Conservation (phyloP, 2,329 filamentous ascomycete genomes). For the Cladophialophora psammophila region DNA sequence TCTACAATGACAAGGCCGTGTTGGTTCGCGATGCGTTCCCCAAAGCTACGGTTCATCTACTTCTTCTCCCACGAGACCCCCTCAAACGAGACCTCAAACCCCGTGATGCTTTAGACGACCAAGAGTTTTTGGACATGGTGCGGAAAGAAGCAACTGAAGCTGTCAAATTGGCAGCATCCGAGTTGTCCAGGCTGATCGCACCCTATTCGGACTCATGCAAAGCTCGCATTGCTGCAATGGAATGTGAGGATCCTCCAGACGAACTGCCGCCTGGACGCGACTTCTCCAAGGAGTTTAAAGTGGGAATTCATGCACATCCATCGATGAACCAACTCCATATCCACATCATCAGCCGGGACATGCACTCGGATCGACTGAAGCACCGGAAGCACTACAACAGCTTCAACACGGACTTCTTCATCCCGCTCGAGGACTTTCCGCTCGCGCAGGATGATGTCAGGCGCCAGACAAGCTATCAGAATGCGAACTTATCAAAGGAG, state of each 20-base stretch:
- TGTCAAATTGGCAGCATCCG: slow-evolving; percentile 64
- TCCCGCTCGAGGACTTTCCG: slow-evolving; percentile 80
- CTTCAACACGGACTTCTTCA: slow-evolving; percentile 85
- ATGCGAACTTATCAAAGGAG: slow-evolving; percentile 69
- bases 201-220: slow-evolving; percentile 66
- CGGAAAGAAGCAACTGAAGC: slow-evolving; percentile 68
- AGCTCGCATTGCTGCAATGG: slow-evolving; percentile 69
- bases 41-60: slow-evolving; percentile 82
- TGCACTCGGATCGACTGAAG: slow-evolving; percentile 74
- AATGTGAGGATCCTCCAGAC: slow-evolving; percentile 55
- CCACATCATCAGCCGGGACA: slow-evolving; percentile 83
- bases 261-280: slow-evolving; percentile 74
- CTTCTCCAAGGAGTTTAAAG: slow-evolving; percentile 76
- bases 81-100: slow-evolving; percentile 71
- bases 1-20: slow-evolving; percentile 71
- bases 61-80: slow-evolving; percentile 80
- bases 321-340: slow-evolving; percentile 93
- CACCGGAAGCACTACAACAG: slow-evolving; percentile 91
- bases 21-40: slow-evolving; percentile 84
- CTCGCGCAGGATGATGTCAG: slow-evolving; percentile 70
- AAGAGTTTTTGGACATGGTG: slow-evolving; percentile 71
- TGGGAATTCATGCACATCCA: slow-evolving; percentile 85
- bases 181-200: slow-evolving; percentile 36
- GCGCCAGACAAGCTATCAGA: slow-evolving; percentile 58
- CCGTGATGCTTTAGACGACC: slow-evolving; percentile 76